Conservation (phyloP, 176 grass and related monocot genomes). For the Phragmites australis region DNA sequence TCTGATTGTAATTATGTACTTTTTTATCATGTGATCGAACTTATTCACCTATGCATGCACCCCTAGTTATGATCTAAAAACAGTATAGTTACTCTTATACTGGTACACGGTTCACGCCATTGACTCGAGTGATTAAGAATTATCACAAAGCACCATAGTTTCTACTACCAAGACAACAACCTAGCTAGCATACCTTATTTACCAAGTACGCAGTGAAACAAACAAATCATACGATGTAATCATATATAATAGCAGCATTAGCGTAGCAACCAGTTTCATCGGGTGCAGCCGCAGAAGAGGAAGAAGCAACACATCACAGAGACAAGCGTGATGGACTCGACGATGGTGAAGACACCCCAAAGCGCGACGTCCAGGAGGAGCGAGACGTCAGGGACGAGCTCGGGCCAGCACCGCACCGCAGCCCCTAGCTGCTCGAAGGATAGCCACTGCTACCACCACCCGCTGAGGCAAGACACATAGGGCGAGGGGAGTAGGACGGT, state of each 20-base stretch:
- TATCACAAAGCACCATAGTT: conserved; percentile 6
- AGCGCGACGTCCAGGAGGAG: conserved; percentile 52
- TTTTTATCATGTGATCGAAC: too few relatives aligned
- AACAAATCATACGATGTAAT: not conserved
- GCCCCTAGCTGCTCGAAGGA: conserved; percentile 35
- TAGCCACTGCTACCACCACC: conserved; percentile 24
- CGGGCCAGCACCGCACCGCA: conserved; percentile 46
- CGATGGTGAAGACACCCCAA: conserved; percentile 62
- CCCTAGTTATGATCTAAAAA: too few relatives aligned
- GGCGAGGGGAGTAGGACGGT: conserved; percentile 40
- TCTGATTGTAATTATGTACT: too few relatives aligned
- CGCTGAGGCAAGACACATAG: conserved; percentile 4
- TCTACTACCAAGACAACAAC: not conserved
- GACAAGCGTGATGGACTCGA: conserved; percentile 71
- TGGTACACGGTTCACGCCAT: too few relatives aligned
- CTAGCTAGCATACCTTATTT: not conserved
- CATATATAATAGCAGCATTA: not conserved
- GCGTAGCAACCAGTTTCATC: not conserved
- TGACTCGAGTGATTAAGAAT: too few relatives aligned
- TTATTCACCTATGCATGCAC: too few relatives aligned
- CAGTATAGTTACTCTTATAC: too few relatives aligned
- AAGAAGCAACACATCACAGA: conserved; percentile 78
- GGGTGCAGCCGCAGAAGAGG: conserved; percentile 80
- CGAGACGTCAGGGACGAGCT: conserved; percentile 46
- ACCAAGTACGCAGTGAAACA: not conserved